Percentiles rank a stretch among this genome's conserved stretches.
phyloP scores from a whole-genome alignment of 1,284 basidiomycete species.

The Moniliella sp. region DNA sequence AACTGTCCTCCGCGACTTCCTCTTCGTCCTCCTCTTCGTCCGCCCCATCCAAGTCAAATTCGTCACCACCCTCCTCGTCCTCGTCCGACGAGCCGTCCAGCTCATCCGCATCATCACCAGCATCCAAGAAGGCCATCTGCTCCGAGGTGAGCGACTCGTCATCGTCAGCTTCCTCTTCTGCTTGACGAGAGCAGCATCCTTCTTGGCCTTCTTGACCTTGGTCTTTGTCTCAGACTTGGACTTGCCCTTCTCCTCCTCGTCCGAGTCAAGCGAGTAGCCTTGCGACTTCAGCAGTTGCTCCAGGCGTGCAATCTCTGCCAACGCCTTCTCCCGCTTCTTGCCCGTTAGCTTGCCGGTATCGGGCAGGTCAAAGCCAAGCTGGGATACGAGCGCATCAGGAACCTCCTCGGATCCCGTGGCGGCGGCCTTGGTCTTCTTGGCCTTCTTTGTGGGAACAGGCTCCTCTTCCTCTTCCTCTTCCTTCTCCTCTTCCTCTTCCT shows the following conservation, averaged over 20 bases:
- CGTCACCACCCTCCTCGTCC: constrained; percentile 1
- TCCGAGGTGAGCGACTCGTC: constrained; percentile 2
- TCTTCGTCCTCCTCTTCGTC: constrained; percentile 3
- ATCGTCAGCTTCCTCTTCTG: constrained; percentile 2
- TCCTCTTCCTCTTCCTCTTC: constrained; percentile 9
- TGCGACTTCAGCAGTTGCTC: constrained; percentile 27
- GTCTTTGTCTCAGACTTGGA: constrained; percentile 1
- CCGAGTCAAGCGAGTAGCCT: constrained; percentile 17
- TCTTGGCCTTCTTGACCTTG: constrained; percentile 5
- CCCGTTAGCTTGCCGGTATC: constrained; percentile 20
- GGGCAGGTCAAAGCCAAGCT: constrained; percentile 10
- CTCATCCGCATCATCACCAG: constrained; percentile 2
- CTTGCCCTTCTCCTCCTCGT: constrained; percentile 5
- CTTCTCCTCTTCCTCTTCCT: constrained; percentile 3
- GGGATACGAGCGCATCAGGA: background rate
- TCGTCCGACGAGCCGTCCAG: constrained; percentile 1
- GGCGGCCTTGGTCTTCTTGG: too few species aligned
- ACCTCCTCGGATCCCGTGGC: too few species aligned
- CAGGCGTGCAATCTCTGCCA: constrained; percentile 28
- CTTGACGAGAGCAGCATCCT: background rate
- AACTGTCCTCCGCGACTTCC: constrained; percentile 10
- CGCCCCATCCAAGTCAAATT: constrained; percentile 1
- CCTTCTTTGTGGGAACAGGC: constrained; percentile 4
- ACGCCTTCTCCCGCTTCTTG: constrained; percentile 25
- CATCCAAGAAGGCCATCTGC: constrained; percentile 1